Base-by-base conservation (phyloP, 1,284 basidiomycete species). In the Xerocomus minutiporus region DNA sequence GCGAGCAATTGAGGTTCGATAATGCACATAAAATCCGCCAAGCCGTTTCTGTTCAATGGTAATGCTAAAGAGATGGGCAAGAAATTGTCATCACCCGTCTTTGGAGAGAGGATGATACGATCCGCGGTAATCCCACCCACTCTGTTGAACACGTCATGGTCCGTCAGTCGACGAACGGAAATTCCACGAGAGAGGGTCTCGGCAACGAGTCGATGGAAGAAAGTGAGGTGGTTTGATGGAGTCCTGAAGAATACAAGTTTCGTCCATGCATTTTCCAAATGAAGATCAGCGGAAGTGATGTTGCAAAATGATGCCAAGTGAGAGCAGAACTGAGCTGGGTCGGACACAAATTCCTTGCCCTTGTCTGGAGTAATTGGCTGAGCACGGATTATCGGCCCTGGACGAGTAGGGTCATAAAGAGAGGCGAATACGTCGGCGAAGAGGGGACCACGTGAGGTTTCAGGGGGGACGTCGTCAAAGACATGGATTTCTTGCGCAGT, bases 351-450 rank as follows among this genome's bases (percentile, higher is more conserved):
- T 38, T 76, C 69, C 55, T 80, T 80, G 3, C 77, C 78, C 57
- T 75, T 75, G 3, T 75, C 62, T 11, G 86, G 84, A 20, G 79
- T 76, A 56, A 88, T 64, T 32, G 82, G 78, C 59, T 86, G 81
- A 3, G 79, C 67, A 53, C 79, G 80, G 46, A 91, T 75, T 34
- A 72, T 62, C 17, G 78, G 74, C 8, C 72, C 68, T 31, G 65
- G 61, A 15, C 67, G 59, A 13, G 71, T 68, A 28, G 65, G 68
- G 38, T 75, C 69, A 44, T 87, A 71, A 8, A 89, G 69, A 13
- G 83, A 74, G 31, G 81, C 71, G 58, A 91, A 82, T 28, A 91
- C 84, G 55, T 90, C 85, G n/a, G 78, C 71, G 61, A 83, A 88
- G n/a, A 93, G 75, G 9, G 72, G 71, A 1, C 87, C 87, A 57